Conservation (phyloP, 139 green algal species). For the Coccomyxa sp. region DNA sequence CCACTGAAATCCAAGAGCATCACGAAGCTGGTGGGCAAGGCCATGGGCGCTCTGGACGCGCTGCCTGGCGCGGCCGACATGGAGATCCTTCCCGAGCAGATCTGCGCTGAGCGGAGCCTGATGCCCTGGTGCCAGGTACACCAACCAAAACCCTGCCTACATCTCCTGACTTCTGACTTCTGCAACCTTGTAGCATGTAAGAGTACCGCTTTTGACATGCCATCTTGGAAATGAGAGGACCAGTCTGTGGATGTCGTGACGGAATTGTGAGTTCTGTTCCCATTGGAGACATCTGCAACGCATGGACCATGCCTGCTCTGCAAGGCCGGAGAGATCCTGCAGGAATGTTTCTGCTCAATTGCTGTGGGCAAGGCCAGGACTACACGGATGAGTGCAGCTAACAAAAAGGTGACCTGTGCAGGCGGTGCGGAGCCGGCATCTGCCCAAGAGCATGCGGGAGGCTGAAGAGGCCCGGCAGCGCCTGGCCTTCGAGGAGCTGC, state of each 20-base stretch:
- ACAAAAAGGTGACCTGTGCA: too few relatives aligned
- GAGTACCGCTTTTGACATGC: too few relatives aligned
- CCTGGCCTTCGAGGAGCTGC: constrained; percentile 84
- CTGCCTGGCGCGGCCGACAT: background rate
- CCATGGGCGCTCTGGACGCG: background rate
- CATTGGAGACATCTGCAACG: too few relatives aligned
- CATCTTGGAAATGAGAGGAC: too few relatives aligned
- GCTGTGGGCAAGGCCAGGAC: too few relatives aligned
- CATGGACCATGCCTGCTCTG: too few relatives aligned
- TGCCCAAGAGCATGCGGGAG: constrained; percentile 22
- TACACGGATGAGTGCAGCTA: too few relatives aligned
- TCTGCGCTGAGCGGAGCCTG: background rate
- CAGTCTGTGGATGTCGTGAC: too few relatives aligned
- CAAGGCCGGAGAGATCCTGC: too few relatives aligned
- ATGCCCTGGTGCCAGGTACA: constrained; percentile 13
- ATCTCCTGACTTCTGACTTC: constrained; percentile 43
- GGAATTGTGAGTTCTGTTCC: too few relatives aligned
- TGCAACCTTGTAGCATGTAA: too few relatives aligned
- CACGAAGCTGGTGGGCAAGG: background rate
- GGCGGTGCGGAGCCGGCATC: constrained; percentile 54
- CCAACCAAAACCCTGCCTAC: constrained; percentile 32
- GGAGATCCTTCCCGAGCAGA: background rate
- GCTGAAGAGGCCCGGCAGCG: constrained; percentile 33
- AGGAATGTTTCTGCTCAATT: too few relatives aligned
- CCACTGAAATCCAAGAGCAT: background rate